Percentiles rank a stretch among this genome's conserved stretches.
These are phyloP conservation scores for Nicotiana tomentosiformis DNA, from an alignment of 257 asterid species.

Conservation along the genomic window DNA sequence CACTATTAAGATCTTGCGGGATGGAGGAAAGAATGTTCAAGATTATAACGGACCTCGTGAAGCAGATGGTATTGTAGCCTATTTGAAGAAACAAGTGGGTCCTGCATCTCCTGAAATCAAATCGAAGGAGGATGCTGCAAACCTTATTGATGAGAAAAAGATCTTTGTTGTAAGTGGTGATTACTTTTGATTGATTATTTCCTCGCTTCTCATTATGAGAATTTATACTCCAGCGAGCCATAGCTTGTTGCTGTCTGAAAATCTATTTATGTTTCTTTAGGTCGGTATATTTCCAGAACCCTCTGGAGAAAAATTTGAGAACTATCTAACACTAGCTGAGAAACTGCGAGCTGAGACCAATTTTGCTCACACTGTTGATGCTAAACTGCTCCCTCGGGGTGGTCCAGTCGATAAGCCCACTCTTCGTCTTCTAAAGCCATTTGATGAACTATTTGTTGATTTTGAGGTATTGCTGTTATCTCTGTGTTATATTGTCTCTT, in stretches of 20 bases:
- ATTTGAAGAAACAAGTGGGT: conserved; percentile 74
- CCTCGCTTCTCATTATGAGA: not conserved
- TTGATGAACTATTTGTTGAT: conserved; percentile 71
- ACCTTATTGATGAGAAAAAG: conserved; percentile 45
- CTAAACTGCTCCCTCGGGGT: conserved; percentile 66
- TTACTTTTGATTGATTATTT: not conserved
- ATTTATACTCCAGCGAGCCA: not conserved
- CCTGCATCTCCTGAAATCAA: conserved; percentile 79
- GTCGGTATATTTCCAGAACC: conserved; percentile 71
- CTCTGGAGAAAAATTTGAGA: conserved; percentile 59
- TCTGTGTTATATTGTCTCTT: not conserved
- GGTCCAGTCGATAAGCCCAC: conserved; percentile 67
- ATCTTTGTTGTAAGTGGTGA: conserved; percentile 49
- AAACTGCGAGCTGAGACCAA: conserved; percentile 60
- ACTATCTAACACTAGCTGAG: conserved; percentile 56
- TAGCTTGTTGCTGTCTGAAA: not conserved
- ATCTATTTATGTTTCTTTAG: conserved; percentile 20
- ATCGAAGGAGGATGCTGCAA: conserved; percentile 52
- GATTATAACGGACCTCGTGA: conserved; percentile 89
- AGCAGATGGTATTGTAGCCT: conserved; percentile 63
- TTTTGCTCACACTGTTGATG: conserved; percentile 70
- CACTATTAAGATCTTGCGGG: conserved; percentile 65
- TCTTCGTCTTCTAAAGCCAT: conserved; percentile 75
- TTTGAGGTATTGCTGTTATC: conserved; percentile 36
- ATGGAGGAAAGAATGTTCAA: conserved; percentile 61